These are phyloP conservation scores for Ophiosphaerella herpotricha DNA, from an alignment of 2,329 filamentous ascomycete species.

Conservation along the genomic window DNA sequence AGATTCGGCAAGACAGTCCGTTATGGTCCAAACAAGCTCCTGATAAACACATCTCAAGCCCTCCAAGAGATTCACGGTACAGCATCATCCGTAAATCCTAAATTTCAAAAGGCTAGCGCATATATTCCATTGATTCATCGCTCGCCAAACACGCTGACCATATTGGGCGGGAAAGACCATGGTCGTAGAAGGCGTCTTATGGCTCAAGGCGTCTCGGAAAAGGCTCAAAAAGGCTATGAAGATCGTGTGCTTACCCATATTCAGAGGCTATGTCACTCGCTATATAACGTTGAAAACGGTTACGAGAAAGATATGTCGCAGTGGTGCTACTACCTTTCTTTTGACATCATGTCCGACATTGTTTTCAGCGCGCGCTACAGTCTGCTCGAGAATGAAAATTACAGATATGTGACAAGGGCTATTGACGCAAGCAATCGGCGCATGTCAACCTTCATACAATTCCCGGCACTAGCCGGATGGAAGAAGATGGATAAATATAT, in stretches of 20 bases:
- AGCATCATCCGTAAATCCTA: background rate
- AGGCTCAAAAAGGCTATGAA: slow-evolving; percentile 4
- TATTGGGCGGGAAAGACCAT: slow-evolving; percentile 6
- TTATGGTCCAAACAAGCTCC: slow-evolving; percentile 4
- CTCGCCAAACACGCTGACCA: slow-evolving; percentile 15
- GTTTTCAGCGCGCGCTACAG: slow-evolving; percentile 38
- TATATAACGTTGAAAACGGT: background rate
- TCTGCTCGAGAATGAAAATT: slow-evolving; percentile 34
- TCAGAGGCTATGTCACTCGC: background rate
- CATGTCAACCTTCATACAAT: slow-evolving; percentile 34
- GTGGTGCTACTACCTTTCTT: slow-evolving; percentile 38
- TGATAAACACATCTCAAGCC: slow-evolving; percentile 3
- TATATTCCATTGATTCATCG: slow-evolving; percentile 14
- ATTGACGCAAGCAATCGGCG: slow-evolving; percentile 45
- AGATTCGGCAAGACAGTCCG: slow-evolving; percentile 12
- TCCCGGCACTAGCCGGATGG: slow-evolving; percentile 24
- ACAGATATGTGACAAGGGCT: slow-evolving; percentile 41
- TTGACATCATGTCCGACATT: slow-evolving; percentile 14
- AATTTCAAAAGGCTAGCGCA: background rate
- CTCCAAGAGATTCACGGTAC: background rate
- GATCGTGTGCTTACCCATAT: slow-evolving; percentile 1
- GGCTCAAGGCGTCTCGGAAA: slow-evolving; percentile 6
- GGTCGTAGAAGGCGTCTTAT: slow-evolving; percentile 10
- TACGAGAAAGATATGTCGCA: slow-evolving; percentile 45
- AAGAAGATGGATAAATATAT: slow-evolving; percentile 39